Percentiles rank a stretch among this genome's conserved stretches.
phyloP scores from a whole-genome alignment of 1,284 basidiomycete species.

The Dichomitus squalens region DNA sequence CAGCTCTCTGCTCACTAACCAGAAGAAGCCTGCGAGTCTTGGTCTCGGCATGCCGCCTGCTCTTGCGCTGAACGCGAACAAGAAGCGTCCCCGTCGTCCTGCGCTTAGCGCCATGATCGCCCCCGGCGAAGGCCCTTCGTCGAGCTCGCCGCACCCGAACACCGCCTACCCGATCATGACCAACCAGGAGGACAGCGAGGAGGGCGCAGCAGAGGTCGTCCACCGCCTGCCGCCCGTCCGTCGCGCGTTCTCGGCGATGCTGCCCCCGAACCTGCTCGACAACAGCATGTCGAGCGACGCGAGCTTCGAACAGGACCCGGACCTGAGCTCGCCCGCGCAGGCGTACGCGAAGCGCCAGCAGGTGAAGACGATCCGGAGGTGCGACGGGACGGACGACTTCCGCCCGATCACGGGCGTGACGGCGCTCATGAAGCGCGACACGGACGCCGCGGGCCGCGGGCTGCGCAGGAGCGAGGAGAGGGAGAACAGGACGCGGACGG shows the following conservation, averaged over 20 bases:
- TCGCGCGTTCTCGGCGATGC: conserved; percentile 74
- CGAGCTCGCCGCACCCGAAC: conserved; percentile 27
- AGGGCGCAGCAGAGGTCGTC: conserved; percentile 20
- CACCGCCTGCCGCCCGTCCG: conserved; percentile 50
- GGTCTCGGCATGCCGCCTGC: conserved; percentile 60
- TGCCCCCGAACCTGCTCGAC: conserved; percentile 52
- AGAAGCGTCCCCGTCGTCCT: conserved; percentile 65
- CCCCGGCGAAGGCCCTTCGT: conserved; percentile 41
- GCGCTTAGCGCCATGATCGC: conserved; percentile 64
- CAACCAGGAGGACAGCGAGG: conserved; percentile 13
- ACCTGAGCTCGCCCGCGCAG: conserved; percentile 76
- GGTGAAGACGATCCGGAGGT: conserved; percentile 69
- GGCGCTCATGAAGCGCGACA: conserved; percentile 45
- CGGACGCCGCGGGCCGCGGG: conserved; percentile 44
- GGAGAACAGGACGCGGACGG: conserved; percentile 34
- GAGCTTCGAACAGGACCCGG: conserved; percentile 45
- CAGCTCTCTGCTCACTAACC: conserved; percentile 37
- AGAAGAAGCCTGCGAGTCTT: conserved; percentile 57
- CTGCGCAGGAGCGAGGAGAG: conserved; percentile 22
- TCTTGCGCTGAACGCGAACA: conserved; percentile 43
- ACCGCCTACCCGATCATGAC: conserved; percentile 37
- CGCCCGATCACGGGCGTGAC: conserved; percentile 65
- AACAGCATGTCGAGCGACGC: conserved; percentile 60
- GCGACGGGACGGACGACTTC: conserved; percentile 80
- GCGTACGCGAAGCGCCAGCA: conserved; percentile 76